phyloP scores from a whole-genome alignment of 2,329 filamentous ascomycete species.

The Trichoderma koningiopsis region DNA sequence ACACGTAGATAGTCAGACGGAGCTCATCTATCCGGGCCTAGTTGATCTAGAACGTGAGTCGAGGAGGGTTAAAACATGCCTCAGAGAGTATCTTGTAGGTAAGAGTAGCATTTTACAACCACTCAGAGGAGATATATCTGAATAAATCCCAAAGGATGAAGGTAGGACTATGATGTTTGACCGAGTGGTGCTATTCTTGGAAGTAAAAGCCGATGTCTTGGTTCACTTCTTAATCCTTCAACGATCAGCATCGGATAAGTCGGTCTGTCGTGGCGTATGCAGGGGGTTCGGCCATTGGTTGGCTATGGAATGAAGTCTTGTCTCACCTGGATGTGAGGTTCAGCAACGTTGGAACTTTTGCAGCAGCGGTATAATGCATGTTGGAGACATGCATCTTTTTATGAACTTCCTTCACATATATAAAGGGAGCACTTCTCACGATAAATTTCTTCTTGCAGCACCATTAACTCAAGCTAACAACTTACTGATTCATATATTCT shows the following conservation, averaged over 20 bases:
- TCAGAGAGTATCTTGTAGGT: neutral
- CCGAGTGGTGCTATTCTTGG: neutral
- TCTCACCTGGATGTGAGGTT: neutral
- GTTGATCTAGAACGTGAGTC: neutral
- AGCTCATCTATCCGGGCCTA: neutral
- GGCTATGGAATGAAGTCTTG: neutral
- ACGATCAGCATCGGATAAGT: neutral
- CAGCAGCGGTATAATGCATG: neutral
- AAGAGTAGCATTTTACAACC: neutral
- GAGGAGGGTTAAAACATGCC: neutral
- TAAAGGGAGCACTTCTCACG: neutral
- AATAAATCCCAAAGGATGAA: neutral
- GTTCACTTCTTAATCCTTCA: neutral
- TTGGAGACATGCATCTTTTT: neutral
- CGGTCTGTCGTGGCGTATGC: neutral
- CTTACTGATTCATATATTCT: neutral
- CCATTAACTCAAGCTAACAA: neutral
- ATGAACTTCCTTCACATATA: neutral
- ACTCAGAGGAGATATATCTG: neutral
- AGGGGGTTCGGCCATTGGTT: neutral
- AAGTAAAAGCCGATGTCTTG: neutral
- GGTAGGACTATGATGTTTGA: neutral
- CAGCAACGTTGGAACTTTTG: neutral
- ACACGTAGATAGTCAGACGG: too few relatives aligned
- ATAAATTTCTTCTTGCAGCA: neutral